phyloP scores from a whole-genome alignment of 2,329 filamentous ascomycete species.

The Cladosporium austrohemisphaericum region DNA sequence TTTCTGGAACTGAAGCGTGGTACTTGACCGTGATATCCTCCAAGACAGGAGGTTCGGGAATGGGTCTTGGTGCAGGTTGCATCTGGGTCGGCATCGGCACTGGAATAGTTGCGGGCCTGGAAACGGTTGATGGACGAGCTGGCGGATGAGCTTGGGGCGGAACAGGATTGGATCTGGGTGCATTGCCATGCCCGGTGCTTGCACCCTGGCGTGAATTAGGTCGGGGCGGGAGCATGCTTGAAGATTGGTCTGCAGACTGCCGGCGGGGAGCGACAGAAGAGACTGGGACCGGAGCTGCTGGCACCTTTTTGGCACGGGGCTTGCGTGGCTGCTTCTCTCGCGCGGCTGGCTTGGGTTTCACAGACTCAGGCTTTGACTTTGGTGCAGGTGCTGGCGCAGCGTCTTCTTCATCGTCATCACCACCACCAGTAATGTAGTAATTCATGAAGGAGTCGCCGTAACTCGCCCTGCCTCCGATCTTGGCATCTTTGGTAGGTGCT shows the following conservation, averaged over 20 bases:
- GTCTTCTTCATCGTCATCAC: conserved; percentile 18
- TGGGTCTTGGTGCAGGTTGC: background rate
- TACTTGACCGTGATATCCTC: conserved; percentile 13
- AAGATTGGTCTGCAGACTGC: background rate
- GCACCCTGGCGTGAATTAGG: background rate
- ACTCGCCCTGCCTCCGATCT: conserved; percentile 16
- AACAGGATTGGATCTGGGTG: background rate
- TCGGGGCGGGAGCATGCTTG: background rate
- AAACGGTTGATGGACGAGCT: background rate
- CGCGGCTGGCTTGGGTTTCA: background rate
- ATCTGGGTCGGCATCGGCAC: background rate
- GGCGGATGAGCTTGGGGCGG: background rate
- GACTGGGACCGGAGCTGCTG: background rate
- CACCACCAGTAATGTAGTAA: conserved; percentile 31
- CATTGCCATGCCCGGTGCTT: too few species aligned
- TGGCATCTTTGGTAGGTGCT: background rate
- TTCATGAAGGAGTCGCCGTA: conserved; percentile 33
- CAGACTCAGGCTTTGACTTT: conserved; percentile 2
- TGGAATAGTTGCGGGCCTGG: background rate
- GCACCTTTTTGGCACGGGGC: background rate
- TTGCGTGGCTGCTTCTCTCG: conserved; percentile 4
- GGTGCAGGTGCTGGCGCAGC: conserved; percentile 3
- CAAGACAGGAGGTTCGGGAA: background rate
- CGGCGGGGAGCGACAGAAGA: background rate
- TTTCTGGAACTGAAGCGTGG: conserved; percentile 20